phyloP scores from a whole-genome alignment of 306 rosid genomes.

The Lathyrus oleraceus region DNA sequence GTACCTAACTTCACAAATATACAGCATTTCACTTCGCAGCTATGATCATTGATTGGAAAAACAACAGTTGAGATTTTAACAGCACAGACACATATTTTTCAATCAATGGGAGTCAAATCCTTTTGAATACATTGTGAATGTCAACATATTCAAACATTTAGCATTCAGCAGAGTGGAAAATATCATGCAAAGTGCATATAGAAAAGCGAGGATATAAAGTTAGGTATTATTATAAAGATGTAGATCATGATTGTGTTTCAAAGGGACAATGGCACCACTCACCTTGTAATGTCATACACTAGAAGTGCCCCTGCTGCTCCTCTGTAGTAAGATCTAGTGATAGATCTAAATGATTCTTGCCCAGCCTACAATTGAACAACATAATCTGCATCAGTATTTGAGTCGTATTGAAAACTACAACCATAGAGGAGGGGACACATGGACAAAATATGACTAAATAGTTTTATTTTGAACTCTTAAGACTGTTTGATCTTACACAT shows the following conservation, averaged over 20 bases:
- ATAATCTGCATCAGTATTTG: slow-evolving; percentile 28
- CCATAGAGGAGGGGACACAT: background rate
- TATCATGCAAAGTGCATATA: slow-evolving; percentile 18
- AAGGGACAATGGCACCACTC: slow-evolving; percentile 19
- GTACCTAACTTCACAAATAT: background rate
- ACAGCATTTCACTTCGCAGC: slow-evolving; percentile 3
- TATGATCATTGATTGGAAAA: background rate
- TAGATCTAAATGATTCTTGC: slow-evolving; percentile 97
- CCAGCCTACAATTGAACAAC: slow-evolving; percentile 72
- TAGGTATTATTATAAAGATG: slow-evolving; percentile 10
- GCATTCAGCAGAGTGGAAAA: slow-evolving; percentile 5
- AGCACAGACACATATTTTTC: background rate
- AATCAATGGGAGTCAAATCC: background rate
- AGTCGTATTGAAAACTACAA: slow-evolving; percentile 7
- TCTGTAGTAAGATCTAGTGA: slow-evolving; percentile 93
- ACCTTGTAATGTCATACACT: slow-evolving; percentile 98
- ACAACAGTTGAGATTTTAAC: background rate
- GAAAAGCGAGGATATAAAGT: slow-evolving; percentile 3
- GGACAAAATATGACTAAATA: slow-evolving; percentile 6
- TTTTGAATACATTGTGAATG: background rate
- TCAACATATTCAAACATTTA: slow-evolving; percentile 4
- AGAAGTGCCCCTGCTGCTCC: slow-evolving; percentile 99
- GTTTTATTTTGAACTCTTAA: background rate
- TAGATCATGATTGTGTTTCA: slow-evolving; percentile 15
- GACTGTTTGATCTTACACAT: background rate